Conservation (phyloP, 2,329 filamentous ascomycete species). For the Stagonosporopsis cucurbitacearum region DNA sequence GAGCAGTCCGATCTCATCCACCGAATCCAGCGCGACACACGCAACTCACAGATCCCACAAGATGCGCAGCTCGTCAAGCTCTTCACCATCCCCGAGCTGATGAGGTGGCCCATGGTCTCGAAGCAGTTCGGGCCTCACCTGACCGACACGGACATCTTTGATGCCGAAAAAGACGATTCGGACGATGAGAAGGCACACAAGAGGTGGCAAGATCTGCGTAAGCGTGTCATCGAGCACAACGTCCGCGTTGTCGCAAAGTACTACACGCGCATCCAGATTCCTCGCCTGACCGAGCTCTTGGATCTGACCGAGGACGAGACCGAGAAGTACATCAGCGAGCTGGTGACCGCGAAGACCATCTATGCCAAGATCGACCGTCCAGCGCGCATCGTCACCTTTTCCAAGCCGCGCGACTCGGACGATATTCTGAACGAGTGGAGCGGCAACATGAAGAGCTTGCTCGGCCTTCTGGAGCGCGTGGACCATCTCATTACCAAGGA, state of each 20-base stretch:
- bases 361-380: constrained; percentile 97
- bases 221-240: constrained; percentile 99
- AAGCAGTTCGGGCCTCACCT: constrained; percentile 89
- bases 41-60: constrained; percentile 76
- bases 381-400: constrained; percentile 89
- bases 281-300: constrained; percentile 85
- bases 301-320: constrained; percentile 95
- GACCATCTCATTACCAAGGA: constrained; percentile 99
- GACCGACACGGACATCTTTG: constrained; percentile 88
- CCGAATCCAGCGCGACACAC: constrained; percentile 84
- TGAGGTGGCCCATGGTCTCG: constrained; percentile 96
- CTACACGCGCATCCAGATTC: constrained; percentile 96
- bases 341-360: constrained; percentile 97
- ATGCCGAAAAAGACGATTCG: constrained; percentile 67
- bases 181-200: constrained; percentile 80
- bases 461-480: constrained; percentile 85
- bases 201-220: constrained; percentile 93
- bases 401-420: constrained; percentile 91
- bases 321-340: constrained; percentile 97
- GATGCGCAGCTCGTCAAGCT: constrained; percentile 89
- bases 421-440: constrained; percentile 99
- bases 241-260: constrained; percentile 97
- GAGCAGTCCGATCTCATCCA: constrained; percentile 97
- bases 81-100: constrained; percentile 94
- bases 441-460: constrained; percentile 92